Conservation (phyloP, 768 basidiomycete genomes). For the Saitozyma sp. region DNA sequence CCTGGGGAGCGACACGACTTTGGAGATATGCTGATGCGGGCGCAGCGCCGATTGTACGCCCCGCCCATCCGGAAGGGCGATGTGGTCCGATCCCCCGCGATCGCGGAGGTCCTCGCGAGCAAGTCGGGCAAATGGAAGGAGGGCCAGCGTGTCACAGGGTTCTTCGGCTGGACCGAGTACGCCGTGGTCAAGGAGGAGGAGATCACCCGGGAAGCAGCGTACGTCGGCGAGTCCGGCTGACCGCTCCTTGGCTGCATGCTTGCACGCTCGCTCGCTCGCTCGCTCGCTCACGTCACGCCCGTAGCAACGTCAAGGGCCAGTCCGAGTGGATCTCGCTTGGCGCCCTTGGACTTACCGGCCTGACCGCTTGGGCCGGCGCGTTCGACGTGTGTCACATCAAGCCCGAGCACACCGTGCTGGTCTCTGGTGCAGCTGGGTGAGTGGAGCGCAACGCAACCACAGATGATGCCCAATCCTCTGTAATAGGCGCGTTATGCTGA, state of each 20-base stretch:
- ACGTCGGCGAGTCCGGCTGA: conserved; percentile 1
- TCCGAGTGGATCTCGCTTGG: conserved; percentile 22
- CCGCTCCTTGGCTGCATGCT: not conserved
- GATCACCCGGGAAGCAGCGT: conserved; percentile 19
- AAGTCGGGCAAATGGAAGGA: conserved; percentile 31
- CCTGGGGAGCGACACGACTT: too few species aligned
- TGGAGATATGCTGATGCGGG: conserved; percentile 9
- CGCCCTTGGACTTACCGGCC: conserved; percentile 29
- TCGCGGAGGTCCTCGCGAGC: conserved; percentile 35
- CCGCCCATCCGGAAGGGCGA: conserved; percentile 23
- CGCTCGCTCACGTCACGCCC: not conserved
- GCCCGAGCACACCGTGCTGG: conserved; percentile 33
- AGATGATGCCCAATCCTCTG: too few species aligned
- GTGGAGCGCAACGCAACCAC: not conserved
- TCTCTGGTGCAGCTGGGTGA: conserved; percentile 49
- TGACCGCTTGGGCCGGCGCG: conserved; percentile 43
- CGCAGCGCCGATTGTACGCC: conserved; percentile 26
- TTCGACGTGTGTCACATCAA: conserved; percentile 32
- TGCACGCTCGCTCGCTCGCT: not conserved
- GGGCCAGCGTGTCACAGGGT: conserved; percentile 18
- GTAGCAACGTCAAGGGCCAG: conserved; percentile 18
- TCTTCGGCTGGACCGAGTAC: conserved; percentile 34
- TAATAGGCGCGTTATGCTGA: not conserved
- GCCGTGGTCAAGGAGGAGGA: conserved; percentile 24
- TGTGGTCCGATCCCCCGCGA: conserved; percentile 13